Conservation (phyloP, 1,284 basidiomycete genomes). For the Ceratobasidium sp. region DNA sequence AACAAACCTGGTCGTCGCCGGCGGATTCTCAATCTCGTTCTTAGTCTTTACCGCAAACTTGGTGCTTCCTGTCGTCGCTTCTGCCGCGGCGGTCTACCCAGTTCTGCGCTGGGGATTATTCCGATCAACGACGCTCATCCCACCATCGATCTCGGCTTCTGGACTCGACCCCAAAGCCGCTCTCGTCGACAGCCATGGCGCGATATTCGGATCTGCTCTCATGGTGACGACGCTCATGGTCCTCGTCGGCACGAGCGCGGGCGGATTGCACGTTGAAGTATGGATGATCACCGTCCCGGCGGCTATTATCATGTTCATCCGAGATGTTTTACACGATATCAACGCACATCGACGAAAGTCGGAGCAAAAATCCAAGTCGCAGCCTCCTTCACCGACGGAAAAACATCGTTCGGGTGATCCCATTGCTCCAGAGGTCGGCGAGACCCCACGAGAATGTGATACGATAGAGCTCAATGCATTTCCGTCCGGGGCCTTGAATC, state of each 20-base stretch:
- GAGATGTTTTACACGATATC: slow-evolving; percentile 70
- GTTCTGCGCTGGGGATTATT: slow-evolving; percentile 50
- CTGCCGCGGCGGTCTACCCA: slow-evolving; percentile 39
- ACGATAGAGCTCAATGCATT: slow-evolving; percentile 36
- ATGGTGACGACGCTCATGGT: slow-evolving; percentile 62
- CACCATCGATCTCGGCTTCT: slow-evolving; percentile 27
- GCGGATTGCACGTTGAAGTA: slow-evolving; percentile 61
- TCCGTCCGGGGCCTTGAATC: background rate
- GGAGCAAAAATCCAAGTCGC: slow-evolving; percentile 7
- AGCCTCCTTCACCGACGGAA: slow-evolving; percentile 44
- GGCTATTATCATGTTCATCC: slow-evolving; percentile 72
- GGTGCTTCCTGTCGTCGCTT: slow-evolving; percentile 43
- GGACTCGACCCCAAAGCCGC: slow-evolving; percentile 55
- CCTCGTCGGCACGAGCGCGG: slow-evolving; percentile 64
- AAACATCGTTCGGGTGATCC: slow-evolving; percentile 12
- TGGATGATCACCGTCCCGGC: slow-evolving; percentile 91
- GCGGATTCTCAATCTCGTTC: slow-evolving; percentile 52
- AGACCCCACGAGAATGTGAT: slow-evolving; percentile 13
- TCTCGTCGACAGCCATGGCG: slow-evolving; percentile 59
- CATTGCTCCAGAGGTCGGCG: slow-evolving; percentile 12
- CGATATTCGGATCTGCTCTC: slow-evolving; percentile 56
- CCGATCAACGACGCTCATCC: slow-evolving; percentile 43
- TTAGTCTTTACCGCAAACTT: slow-evolving; percentile 42
- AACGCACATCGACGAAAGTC: slow-evolving; percentile 30
- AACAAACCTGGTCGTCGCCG: slow-evolving; percentile 57